These are phyloP conservation scores for Sporisorium iseilematis-ciliati DNA, from an alignment of 1,284 basidiomycete species.

Conservation along the genomic window DNA sequence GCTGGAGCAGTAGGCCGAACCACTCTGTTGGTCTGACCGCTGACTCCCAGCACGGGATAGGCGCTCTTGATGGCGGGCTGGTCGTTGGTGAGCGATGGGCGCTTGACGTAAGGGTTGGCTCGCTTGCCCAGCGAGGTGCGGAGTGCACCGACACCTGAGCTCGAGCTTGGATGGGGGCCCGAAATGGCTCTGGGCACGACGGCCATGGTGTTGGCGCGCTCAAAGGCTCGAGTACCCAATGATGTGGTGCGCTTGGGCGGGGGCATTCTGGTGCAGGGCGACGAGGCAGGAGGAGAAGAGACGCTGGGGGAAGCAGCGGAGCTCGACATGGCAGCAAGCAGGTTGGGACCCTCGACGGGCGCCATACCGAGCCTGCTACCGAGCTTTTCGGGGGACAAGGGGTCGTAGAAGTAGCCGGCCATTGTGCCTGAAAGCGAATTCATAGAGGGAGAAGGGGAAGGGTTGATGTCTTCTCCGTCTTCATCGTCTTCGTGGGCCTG, in stretches of 20 bases:
- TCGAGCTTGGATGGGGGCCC: conserved; percentile 3
- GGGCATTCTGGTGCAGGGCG: conserved; percentile 44
- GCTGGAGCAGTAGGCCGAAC: conserved; percentile 51
- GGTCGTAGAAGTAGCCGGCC: conserved; percentile 63
- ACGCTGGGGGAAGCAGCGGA: conserved; percentile 28
- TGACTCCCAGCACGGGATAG: conserved; percentile 47
- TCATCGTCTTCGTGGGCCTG: conserved; percentile 11
- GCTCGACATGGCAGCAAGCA: conserved; percentile 46
- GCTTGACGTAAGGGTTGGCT: conserved; percentile 57
- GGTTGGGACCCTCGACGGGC: conserved; percentile 29
- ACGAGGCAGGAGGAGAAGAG: conserved; percentile 45
- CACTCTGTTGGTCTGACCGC: conserved; percentile 27
- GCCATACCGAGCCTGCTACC: conserved; percentile 28
- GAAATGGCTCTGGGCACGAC: conserved; percentile 26
- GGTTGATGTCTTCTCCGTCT: conserved; percentile 27
- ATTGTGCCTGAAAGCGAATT: conserved; percentile 40
- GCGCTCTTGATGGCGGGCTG: conserved; percentile 43
- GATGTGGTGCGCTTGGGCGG: conserved; percentile 45
- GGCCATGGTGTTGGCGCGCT: conserved; percentile 45
- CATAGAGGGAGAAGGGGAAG: conserved; percentile 53
- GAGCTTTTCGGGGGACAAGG: conserved; percentile 59
- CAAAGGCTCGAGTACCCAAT: conserved; percentile 41
- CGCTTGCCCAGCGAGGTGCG: conserved; percentile 55
- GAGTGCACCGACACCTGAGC: conserved; percentile 21
- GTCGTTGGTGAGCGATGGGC: conserved; percentile 40